phyloP scores from a whole-genome alignment of 495 filamentous ascomycete species.

The Darksidea phi region DNA sequence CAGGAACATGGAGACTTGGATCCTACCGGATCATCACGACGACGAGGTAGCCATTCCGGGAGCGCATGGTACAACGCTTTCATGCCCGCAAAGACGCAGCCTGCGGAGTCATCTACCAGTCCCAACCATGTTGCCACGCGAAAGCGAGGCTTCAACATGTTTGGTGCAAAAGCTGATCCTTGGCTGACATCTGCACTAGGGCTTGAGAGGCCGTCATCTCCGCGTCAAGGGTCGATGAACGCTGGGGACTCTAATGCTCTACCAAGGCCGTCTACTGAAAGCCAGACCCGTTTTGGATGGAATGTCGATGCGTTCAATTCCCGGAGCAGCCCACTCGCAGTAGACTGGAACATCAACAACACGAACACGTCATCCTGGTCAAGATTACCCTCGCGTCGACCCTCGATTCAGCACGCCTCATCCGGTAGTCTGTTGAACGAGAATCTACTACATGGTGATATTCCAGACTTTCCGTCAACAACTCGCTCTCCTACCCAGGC shows the following conservation, averaged over 20 bases:
- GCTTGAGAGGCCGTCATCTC: slow-evolving; percentile 37
- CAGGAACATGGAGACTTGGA: slow-evolving; percentile 36
- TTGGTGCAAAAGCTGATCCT: slow-evolving; percentile 35
- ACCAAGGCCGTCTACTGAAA: slow-evolving; percentile 42
- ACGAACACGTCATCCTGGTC: slow-evolving; percentile 33
- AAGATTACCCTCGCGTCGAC: slow-evolving; percentile 42
- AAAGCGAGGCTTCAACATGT: slow-evolving; percentile 36
- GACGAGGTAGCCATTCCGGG: slow-evolving; percentile 35
- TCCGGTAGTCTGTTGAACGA: slow-evolving; percentile 38
- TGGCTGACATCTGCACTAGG: slow-evolving; percentile 33
- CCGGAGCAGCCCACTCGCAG: slow-evolving; percentile 33
- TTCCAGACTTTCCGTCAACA: slow-evolving; percentile 36
- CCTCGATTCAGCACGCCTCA: slow-evolving; percentile 43
- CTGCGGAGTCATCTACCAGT: slow-evolving; percentile 30
- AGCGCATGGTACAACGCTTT: slow-evolving; percentile 34
- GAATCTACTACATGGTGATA: slow-evolving; percentile 37
- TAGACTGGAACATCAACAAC: slow-evolving; percentile 32
- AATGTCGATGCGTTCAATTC: slow-evolving; percentile 24
- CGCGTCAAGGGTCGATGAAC: slow-evolving; percentile 41
- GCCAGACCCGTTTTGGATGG: slow-evolving; percentile 38
- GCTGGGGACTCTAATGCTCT: slow-evolving; percentile 38
- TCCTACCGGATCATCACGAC: slow-evolving; percentile 23
- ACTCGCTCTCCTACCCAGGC: slow-evolving; percentile 39
- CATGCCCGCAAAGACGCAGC: slow-evolving; percentile 26
- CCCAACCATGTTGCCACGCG: slow-evolving; percentile 34